Evolutionary conservation across 805 yeast species (phyloP).

Genomic region (Tetrapisispora iriomotensis): DNA sequence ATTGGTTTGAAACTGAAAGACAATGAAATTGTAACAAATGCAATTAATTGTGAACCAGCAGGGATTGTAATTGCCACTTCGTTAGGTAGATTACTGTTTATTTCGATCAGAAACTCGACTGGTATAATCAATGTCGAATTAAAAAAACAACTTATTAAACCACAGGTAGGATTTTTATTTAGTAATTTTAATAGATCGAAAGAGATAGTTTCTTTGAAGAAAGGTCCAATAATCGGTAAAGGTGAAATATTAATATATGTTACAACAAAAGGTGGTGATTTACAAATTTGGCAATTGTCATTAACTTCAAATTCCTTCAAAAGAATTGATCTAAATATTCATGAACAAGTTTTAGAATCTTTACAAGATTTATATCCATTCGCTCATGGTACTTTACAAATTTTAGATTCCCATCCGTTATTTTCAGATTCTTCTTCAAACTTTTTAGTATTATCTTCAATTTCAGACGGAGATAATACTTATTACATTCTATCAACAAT

Average conservation of each 20-base stretch:
- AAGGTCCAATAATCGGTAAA: slow-evolving; percentile 43
- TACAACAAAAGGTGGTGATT: slow-evolving; percentile 36
- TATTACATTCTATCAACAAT: slow-evolving; percentile 46
- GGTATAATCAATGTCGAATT: slow-evolving; percentile 43
- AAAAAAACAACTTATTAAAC: slow-evolving; percentile 21
- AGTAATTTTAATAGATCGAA: slow-evolving; percentile 21
- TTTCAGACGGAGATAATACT: slow-evolving; percentile 25
- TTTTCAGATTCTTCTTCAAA: slow-evolving; percentile 31
- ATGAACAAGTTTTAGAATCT: slow-evolving; percentile 31
- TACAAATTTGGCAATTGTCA: slow-evolving; percentile 41
- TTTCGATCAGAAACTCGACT: slow-evolving; percentile 54
- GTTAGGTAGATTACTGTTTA: slow-evolving; percentile 50
- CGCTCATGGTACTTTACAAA: slow-evolving; percentile 39
- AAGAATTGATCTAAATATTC: slow-evolving; percentile 30
- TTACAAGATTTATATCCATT: slow-evolving; percentile 43
- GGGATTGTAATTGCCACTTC: slow-evolving; percentile 68
- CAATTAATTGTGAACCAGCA: slow-evolving; percentile 59
- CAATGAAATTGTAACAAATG: slow-evolving; percentile 44
- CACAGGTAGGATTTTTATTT: slow-evolving; percentile 31
- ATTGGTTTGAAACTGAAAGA: slow-evolving; percentile 18
- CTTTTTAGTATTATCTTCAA: slow-evolving; percentile 42
- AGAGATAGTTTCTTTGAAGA: slow-evolving; percentile 47
- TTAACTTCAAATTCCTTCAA: slow-evolving; percentile 35
- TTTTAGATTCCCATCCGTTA: slow-evolving; percentile 55
- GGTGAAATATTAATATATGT: slow-evolving; percentile 38